A percentile compares a stretch with the other conserved stretches of the same genome.
These are phyloP conservation scores for Leishmania amazonensis DNA, from an alignment of 208 protist species.

Conservation along the genomic window DNA sequence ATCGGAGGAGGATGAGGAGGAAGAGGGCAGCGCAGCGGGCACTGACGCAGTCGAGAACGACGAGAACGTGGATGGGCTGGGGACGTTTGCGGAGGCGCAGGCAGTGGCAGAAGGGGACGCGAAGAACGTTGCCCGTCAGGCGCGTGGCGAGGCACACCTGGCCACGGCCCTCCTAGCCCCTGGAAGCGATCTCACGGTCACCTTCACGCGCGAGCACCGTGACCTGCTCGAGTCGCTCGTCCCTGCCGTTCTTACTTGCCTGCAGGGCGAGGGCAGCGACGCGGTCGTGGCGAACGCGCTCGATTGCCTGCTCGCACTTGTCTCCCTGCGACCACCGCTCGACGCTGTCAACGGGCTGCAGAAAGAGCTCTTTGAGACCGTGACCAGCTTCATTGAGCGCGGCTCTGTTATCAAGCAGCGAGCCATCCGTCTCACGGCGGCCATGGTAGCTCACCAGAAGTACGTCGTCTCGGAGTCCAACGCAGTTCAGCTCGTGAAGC, in stretches of 20 bases:
- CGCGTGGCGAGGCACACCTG: background rate
- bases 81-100: conserved; percentile 60
- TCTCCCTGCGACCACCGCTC: conserved; percentile 81
- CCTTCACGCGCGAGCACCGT: conserved; percentile 83
- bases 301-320: conserved; percentile 81
- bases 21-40: conserved; percentile 15
- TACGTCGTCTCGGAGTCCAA: conserved; percentile 67
- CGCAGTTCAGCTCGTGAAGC: conserved; percentile 59
- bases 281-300: conserved; percentile 85
- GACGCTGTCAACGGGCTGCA: conserved; percentile 58
- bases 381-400: conserved; percentile 80
- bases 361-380: conserved; percentile 64
- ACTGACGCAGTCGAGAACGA: conserved; percentile 23
- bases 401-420: conserved; percentile 89
- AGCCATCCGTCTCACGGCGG: conserved; percentile 82
- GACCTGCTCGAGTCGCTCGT: conserved; percentile 75
- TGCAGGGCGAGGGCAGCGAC: conserved; percentile 92
- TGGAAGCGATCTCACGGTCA: conserved; percentile 49
- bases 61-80: conserved; percentile 66
- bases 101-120: conserved; percentile 33
- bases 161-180: conserved; percentile 9
- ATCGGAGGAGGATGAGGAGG: conserved; percentile 9
- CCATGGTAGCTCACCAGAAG: conserved; percentile 73
- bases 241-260: conserved; percentile 67
- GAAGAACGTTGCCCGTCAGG: background rate